phyloP scores from a whole-genome alignment of 345 rosid species.

The Crucihimalaya himalaica region DNA sequence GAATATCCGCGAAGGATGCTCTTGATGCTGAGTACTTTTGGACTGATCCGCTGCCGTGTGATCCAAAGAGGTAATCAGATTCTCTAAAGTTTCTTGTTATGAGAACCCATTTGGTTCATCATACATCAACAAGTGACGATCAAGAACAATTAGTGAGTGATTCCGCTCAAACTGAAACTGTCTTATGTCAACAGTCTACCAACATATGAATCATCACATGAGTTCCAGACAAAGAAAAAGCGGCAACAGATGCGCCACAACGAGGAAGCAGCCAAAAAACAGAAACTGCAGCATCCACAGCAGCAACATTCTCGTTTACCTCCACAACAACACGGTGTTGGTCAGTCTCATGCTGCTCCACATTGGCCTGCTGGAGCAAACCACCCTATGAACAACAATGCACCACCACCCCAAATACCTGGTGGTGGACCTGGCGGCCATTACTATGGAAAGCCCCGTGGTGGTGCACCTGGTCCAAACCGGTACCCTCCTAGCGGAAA shows the following conservation, averaged over 20 bases:
- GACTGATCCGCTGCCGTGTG: slow-evolving; percentile 94
- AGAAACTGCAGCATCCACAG: slow-evolving; percentile 81
- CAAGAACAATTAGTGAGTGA: neutral
- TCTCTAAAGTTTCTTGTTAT: neutral
- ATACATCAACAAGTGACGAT: neutral
- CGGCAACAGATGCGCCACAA: slow-evolving; percentile 91
- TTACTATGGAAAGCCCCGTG: slow-evolving; percentile 70
- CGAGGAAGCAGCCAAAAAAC: slow-evolving; percentile 81
- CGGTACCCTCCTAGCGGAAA: slow-evolving; percentile 69
- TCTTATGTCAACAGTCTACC: slow-evolving; percentile 60
- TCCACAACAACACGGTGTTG: slow-evolving; percentile 74
- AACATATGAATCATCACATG: slow-evolving; percentile 91
- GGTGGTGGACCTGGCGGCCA: slow-evolving; percentile 73
- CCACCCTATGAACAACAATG: slow-evolving; percentile 52
- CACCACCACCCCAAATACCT: slow-evolving; percentile 61
- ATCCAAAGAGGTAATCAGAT: slow-evolving; percentile 72
- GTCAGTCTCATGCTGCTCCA: slow-evolving; percentile 69
- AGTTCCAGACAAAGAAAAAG: slow-evolving; percentile 95
- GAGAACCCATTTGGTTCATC: neutral
- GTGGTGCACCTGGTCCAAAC: slow-evolving; percentile 62
- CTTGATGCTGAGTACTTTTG: slow-evolving; percentile 98
- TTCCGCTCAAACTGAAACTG: neutral
- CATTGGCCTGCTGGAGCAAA: slow-evolving; percentile 48
- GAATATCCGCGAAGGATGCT: slow-evolving; percentile 94
- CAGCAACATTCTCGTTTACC: slow-evolving; percentile 84